Percentiles rank a stretch among this genome's conserved stretches.
Evolutionary conservation across 768 basidiomycete species (phyloP).

Genomic region (Mycena rosella): DNA sequence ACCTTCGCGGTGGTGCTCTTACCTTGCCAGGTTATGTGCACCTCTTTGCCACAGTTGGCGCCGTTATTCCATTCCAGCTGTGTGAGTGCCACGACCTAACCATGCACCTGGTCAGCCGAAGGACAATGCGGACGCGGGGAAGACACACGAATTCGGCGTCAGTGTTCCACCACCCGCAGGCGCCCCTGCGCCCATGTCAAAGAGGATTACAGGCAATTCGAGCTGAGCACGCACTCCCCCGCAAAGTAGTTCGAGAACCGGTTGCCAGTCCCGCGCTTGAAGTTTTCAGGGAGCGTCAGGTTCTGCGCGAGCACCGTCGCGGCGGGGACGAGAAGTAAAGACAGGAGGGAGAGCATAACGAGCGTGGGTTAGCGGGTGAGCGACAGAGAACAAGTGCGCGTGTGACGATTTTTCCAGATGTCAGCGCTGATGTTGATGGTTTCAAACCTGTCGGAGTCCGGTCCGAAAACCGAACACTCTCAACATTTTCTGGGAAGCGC

Average conservation of each 20-base stretch:
- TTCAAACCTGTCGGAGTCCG: too few relatives aligned
- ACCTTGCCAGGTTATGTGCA: slow-evolving; percentile 50
- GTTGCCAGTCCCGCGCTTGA: neutral
- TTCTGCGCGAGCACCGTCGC: slow-evolving; percentile 19
- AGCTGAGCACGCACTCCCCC: neutral
- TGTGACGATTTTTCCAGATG: too few relatives aligned
- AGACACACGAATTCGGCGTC: slow-evolving; percentile 24
- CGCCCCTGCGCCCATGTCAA: slow-evolving; percentile 2
- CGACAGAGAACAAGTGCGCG: too few relatives aligned
- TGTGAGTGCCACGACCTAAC: slow-evolving; percentile 23
- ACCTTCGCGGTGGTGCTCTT: slow-evolving; percentile 48
- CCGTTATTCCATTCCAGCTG: slow-evolving; percentile 42
- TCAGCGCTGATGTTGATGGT: too few relatives aligned
- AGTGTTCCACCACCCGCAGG: slow-evolving; percentile 14
- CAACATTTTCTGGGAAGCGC: too few relatives aligned
- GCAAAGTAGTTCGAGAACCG: slow-evolving; percentile 26
- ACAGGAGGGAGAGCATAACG: slow-evolving; percentile 29
- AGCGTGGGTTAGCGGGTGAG: too few relatives aligned
- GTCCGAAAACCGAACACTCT: too few relatives aligned
- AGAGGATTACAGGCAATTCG: too few relatives aligned
- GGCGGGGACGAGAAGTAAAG: slow-evolving; percentile 24
- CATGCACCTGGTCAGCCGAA: too few relatives aligned
- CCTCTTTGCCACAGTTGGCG: slow-evolving; percentile 50
- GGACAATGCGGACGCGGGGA: too few relatives aligned
- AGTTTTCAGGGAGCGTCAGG: neutral